phyloP scores from a whole-genome alignment of 352 stramenopile species.

The Pythium grandisporangium region DNA sequence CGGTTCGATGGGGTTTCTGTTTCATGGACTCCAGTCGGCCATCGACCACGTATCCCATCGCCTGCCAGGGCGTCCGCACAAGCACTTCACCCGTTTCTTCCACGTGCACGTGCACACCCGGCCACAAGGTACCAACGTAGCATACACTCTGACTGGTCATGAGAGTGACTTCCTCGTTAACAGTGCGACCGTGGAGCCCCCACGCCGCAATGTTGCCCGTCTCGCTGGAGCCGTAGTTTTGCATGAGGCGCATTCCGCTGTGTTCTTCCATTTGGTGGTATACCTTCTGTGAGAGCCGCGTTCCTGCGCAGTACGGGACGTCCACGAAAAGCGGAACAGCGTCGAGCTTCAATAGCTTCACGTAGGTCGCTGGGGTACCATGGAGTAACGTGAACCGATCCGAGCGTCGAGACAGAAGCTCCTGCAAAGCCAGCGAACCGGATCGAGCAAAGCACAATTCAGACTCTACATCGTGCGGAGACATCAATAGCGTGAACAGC shows the following conservation, averaged over 20 bases:
- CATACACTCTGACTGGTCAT: conserved; percentile 24
- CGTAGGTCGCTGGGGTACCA: conserved; percentile 76
- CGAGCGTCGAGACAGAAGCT: conserved; percentile 26
- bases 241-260: conserved; percentile 63
- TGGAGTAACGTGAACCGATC: conserved; percentile 50
- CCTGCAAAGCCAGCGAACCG: conserved; percentile 33
- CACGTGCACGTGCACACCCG: conserved; percentile 40
- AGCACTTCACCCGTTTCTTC: conserved; percentile 47
- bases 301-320: conserved; percentile 66
- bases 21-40: conserved; percentile 32
- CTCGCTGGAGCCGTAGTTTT: conserved; percentile 86
- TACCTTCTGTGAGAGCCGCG: conserved; percentile 37
- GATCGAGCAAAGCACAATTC: conserved; percentile 70
- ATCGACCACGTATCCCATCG: conserved; percentile 58
- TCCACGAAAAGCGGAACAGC: conserved; percentile 44
- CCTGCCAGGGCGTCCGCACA: conserved; percentile 78
- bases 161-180: conserved; percentile 23
- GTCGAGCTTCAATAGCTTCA: conserved; percentile 40
- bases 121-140: conserved; percentile 68
- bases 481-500: conserved; percentile 71
- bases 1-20: conserved; percentile 33
- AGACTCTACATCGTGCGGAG: conserved; percentile 39
- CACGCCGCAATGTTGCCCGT: conserved; percentile 73
- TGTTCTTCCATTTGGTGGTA: conserved; percentile 38
- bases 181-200: conserved; percentile 34